phyloP scores from a whole-genome alignment of 768 basidiomycete species.

The Tylopilus cervinicoccineus region DNA sequence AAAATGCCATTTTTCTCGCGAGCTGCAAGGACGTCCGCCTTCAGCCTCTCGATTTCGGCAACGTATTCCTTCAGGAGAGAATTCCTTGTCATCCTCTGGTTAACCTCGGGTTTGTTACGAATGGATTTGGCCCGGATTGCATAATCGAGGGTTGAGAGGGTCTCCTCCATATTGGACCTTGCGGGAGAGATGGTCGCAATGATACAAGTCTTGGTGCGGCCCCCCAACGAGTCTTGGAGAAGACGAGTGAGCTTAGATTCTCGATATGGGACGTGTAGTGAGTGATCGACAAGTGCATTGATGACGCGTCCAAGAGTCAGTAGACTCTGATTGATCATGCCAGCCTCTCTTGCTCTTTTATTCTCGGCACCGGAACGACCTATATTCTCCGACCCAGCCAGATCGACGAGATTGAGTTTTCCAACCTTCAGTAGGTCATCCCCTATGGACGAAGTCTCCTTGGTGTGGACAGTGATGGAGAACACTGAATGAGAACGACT shows the following conservation, averaged over 20 bases:
- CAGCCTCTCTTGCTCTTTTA: constrained; percentile 92
- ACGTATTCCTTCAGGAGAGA: constrained; percentile 92
- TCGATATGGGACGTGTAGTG: constrained; percentile 90
- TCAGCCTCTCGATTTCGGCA: constrained; percentile 88
- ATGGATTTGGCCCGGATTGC: constrained; percentile 94
- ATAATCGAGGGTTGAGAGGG: constrained; percentile 95
- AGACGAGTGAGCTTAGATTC: constrained; percentile 98
- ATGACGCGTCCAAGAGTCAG: constrained; percentile 97
- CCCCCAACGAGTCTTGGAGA: constrained; percentile 98
- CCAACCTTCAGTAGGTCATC: constrained; percentile 92
- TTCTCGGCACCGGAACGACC: constrained; percentile 94
- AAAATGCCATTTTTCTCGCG: constrained; percentile 96
- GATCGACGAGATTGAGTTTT: constrained; percentile 94
- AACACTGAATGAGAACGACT: constrained; percentile 98
- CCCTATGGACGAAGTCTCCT: constrained; percentile 70
- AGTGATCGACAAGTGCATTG: constrained; percentile 89
- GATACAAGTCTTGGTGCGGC: constrained; percentile 95
- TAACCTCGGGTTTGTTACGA: constrained; percentile 91
- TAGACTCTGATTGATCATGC: constrained; percentile 97
- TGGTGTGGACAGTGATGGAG: constrained; percentile 91
- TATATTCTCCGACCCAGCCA: constrained; percentile 97
- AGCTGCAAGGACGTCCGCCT: constrained; percentile 84
- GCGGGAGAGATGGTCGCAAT: constrained; percentile 96
- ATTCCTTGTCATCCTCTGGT: constrained; percentile 91
- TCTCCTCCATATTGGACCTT: constrained; percentile 93